These are phyloP conservation scores for Colletotrichum lentis DNA, from an alignment of 2,329 filamentous ascomycete species.

Conservation along the genomic window DNA sequence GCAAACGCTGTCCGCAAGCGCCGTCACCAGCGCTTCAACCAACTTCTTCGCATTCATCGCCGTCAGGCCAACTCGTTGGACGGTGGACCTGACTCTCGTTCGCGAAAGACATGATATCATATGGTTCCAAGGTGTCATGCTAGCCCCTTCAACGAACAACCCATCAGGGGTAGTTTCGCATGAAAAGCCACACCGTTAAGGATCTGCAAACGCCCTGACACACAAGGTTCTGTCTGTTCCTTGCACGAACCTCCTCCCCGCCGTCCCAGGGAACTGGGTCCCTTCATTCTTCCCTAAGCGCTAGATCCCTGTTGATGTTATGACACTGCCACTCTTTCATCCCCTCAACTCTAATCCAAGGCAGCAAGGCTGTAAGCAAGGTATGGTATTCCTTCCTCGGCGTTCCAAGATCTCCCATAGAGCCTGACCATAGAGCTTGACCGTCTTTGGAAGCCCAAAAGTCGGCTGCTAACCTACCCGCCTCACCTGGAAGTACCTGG, in stretches of 20 bases:
- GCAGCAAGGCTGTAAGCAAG: conserved; percentile 21
- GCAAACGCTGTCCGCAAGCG: background rate
- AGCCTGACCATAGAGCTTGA: background rate
- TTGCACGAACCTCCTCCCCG: conserved; percentile 8
- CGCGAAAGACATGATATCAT: background rate
- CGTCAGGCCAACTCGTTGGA: background rate
- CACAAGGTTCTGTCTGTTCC: background rate
- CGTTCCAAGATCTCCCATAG: background rate
- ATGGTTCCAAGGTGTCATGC: background rate
- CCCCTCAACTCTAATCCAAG: conserved; percentile 1
- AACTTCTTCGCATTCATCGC: background rate
- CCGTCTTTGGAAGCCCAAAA: background rate
- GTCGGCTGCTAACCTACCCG: background rate
- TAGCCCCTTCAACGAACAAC: background rate
- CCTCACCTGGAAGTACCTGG: background rate
- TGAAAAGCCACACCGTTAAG: conserved; percentile 6
- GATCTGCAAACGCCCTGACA: conserved; percentile 7
- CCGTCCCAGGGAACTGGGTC: conserved; percentile 6
- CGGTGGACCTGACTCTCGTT: background rate
- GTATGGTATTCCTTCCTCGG: background rate
- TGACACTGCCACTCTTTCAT: background rate
- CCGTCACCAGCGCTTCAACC: background rate
- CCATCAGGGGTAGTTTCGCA: background rate
- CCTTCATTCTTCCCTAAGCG: conserved; percentile 13
- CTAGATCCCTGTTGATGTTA: conserved; percentile 21